Conservation (phyloP, 495 filamentous ascomycete genomes). For the Parmelia sp. region DNA sequence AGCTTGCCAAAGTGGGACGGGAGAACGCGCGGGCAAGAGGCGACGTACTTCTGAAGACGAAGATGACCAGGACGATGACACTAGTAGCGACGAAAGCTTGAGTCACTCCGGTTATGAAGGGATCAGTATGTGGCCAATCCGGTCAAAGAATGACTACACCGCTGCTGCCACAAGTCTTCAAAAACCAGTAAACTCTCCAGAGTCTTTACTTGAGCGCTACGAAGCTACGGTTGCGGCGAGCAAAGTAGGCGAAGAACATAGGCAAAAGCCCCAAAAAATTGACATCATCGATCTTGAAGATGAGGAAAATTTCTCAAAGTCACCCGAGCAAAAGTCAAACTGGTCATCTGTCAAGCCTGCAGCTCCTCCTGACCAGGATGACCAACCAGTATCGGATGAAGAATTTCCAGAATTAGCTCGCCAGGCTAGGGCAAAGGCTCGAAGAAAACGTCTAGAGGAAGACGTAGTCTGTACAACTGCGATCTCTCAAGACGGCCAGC, state of each 20-base stretch:
- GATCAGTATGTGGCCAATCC: not conserved
- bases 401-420: slow-evolving; percentile 42
- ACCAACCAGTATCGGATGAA: slow-evolving; percentile 37
- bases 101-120: not conserved
- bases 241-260: slow-evolving; percentile 14
- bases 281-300: slow-evolving; percentile 31
- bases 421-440: slow-evolving; percentile 29
- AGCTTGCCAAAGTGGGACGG: slow-evolving; percentile 27
- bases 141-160: not conserved
- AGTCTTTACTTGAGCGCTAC: slow-evolving; percentile 22
- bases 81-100: slow-evolving; percentile 16
- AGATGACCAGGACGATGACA: slow-evolving; percentile 23
- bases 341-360: slow-evolving; percentile 1
- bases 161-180: slow-evolving; percentile 21
- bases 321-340: not conserved
- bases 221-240: slow-evolving; percentile 14
- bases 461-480: slow-evolving; percentile 17
- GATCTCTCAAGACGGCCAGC: slow-evolving; percentile 19
- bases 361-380: slow-evolving; percentile 23
- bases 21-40: slow-evolving; percentile 19
- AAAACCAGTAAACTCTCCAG: slow-evolving; percentile 10
- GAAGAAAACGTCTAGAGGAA: slow-evolving; percentile 25
- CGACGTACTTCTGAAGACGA: slow-evolving; percentile 17
- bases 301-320: slow-evolving; percentile 18
- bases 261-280: slow-evolving; percentile 9